Base-by-base conservation (phyloP, 2,329 filamentous ascomycete species). In the Diaporthe humulicola region DNA sequence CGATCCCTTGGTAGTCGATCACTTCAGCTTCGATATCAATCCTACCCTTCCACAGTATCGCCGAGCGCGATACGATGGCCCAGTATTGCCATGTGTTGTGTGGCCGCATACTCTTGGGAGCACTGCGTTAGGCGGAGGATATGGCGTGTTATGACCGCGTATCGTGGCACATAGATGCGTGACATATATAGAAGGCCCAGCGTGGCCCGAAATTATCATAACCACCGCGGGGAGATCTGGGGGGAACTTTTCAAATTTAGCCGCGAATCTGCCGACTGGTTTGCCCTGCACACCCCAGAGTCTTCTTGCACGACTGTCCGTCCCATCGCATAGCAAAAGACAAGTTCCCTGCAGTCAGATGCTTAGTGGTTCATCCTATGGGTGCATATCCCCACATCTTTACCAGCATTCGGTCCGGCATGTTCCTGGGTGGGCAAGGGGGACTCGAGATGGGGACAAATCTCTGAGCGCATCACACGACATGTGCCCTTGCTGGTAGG, bases 1-100 rank as follows among this genome's bases (percentile, higher is more conserved):
- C 64, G 64, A 67, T 67, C 64, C 45, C 45, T 67, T 67, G 33
- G 45, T 67, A 52, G 64, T 52, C 64, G 64, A 67, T 52, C 45
- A 38, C 22, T 36, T n/a, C 30, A 67, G 64, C 45, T 30, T 67
- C 64, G 45, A 50, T 36, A 22, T 67, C 12, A 10, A 10, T 50
- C 45, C 14, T 19, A n/a, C n/a, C n/a, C n/a, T 52, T 52, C 38
- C 22, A 10, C 42, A 19, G 61, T 19, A 25, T 52, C 30, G 19
- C 14, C n/a, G n/a, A n/a, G 40, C 17, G 22, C 22, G n/a, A 22
- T 3, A 25, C n/a, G 33, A 45, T 7, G 38, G 25, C 25, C 38
- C 38, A 45, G 58, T 17, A 25, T 61, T 15, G 58, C 3, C 14
- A n/a, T 10, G 4, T 28, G 15, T 8, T 30, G 42, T 50, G 28